These are phyloP conservation scores for Pisolithus thermaeus DNA, from an alignment of 1,284 basidiomycete species.

Conservation along the genomic window DNA sequence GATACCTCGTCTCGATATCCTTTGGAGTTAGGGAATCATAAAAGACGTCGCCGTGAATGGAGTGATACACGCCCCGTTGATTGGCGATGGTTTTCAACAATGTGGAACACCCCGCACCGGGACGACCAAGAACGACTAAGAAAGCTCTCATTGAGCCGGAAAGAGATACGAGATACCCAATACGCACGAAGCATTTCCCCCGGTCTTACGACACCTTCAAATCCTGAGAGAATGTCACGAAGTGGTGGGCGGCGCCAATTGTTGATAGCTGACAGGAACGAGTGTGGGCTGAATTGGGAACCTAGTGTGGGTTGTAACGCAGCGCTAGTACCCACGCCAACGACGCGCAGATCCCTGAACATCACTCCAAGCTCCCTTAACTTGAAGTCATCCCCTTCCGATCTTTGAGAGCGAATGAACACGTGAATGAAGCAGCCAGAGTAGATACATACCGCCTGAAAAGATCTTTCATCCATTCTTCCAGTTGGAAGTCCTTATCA, in stretches of 20 bases:
- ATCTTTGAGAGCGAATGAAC: neutral
- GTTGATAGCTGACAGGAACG: constrained; percentile 24
- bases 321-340: constrained; percentile 29
- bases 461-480: neutral
- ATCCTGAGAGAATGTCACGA: constrained; percentile 42
- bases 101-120: constrained; percentile 69
- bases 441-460: neutral
- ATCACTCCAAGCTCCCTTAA: constrained; percentile 31
- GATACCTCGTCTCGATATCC: constrained; percentile 48
- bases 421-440: neutral
- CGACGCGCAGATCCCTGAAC: constrained; percentile 32
- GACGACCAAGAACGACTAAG: constrained; percentile 58
- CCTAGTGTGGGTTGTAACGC: neutral
- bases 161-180: constrained; percentile 10
- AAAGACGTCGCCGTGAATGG: constrained; percentile 55
- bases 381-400: constrained; percentile 23
- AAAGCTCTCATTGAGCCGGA: neutral
- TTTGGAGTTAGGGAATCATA: constrained; percentile 62
- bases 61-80: constrained; percentile 53
- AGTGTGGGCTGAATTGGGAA: constrained; percentile 35
- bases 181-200: constrained; percentile 56
- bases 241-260: constrained; percentile 32
- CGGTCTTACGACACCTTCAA: constrained; percentile 47
- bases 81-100: constrained; percentile 72
- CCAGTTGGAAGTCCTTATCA: neutral